Evolutionary conservation across 441 rosid genomes (phyloP).

Genomic region (Jatropha podagrica): DNA sequence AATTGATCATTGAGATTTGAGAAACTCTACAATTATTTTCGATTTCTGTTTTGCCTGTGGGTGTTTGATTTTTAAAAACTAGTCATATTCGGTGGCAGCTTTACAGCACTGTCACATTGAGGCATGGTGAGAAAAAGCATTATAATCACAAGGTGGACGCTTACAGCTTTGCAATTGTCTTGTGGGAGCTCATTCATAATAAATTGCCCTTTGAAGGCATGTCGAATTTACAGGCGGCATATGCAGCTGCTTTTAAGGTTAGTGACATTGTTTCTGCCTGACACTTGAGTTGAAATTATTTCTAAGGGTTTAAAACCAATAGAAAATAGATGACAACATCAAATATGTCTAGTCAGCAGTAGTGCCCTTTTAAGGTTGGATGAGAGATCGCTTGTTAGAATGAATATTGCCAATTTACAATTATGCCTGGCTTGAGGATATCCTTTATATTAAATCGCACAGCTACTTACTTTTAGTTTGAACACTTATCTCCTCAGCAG

Average conservation of each 20-base stretch:
- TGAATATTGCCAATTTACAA: neutral
- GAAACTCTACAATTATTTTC: neutral
- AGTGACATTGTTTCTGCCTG: slow-evolving; percentile 3
- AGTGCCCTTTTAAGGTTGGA: slow-evolving; percentile 5
- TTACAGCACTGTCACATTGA: slow-evolving; percentile 90
- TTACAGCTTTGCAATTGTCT: slow-evolving; percentile 90
- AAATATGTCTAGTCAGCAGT: neutral
- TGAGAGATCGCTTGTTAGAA: slow-evolving; percentile 3
- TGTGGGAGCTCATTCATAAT: slow-evolving; percentile 94
- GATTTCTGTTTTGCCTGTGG: neutral
- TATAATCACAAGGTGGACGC: slow-evolving; percentile 94
- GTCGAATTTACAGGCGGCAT: slow-evolving; percentile 98
- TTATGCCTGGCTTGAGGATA: neutral
- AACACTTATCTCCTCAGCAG: neutral
- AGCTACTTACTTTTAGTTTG: neutral
- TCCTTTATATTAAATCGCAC: neutral
- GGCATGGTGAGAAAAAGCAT: slow-evolving; percentile 96
- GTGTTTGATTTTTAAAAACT: neutral
- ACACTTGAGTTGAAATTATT: neutral
- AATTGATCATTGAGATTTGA: neutral
- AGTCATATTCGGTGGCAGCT: slow-evolving; percentile 48
- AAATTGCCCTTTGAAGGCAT: slow-evolving; percentile 98
- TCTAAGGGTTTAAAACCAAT: neutral
- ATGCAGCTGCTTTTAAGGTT: slow-evolving; percentile 98
- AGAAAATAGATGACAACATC: neutral